Evolutionary conservation across 257 asterid genomes (phyloP).

Genomic region (Nyctanthes arbortristis): DNA sequence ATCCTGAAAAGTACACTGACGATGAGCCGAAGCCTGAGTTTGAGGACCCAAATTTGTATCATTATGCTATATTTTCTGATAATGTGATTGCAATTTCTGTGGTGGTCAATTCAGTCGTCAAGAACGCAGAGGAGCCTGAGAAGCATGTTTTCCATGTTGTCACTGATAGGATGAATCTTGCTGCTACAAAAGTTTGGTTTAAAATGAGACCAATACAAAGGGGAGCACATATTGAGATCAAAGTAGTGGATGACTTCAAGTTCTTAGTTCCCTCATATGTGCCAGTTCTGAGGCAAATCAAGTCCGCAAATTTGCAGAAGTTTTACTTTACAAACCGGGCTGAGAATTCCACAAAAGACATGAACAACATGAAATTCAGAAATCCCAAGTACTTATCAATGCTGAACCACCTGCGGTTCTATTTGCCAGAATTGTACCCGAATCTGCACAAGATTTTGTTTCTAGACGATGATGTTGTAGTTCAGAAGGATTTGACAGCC

Average conservation of each 20-base stretch:
- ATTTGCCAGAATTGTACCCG: conserved; percentile 20
- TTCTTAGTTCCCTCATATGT: conserved; percentile 49
- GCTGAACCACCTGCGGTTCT: conserved; percentile 19
- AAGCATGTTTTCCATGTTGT: conserved; percentile 56
- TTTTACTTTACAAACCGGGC: conserved; percentile 44
- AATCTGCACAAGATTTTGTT: conserved; percentile 34
- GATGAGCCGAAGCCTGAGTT: conserved; percentile 44
- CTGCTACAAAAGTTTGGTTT: conserved; percentile 58
- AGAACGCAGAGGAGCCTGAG: conserved; percentile 52
- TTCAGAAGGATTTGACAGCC: conserved; percentile 18
- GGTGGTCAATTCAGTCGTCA: conserved; percentile 50
- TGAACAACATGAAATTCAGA: conserved; percentile 19
- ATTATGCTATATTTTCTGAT: conserved; percentile 56
- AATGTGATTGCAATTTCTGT: conserved; percentile 52
- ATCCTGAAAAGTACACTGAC: conserved; percentile 48
- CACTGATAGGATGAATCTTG: conserved; percentile 49
- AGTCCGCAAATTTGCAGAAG: conserved; percentile 35
- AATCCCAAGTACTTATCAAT: conserved; percentile 19
- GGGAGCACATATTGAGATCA: conserved; percentile 49
- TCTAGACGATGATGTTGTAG: conserved; percentile 52
- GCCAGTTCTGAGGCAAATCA: conserved; percentile 45
- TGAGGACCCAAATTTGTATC: conserved; percentile 52
- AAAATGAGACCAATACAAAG: conserved; percentile 51
- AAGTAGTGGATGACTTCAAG: conserved; percentile 39
- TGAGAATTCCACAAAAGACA: conserved; percentile 37